phyloP scores from a whole-genome alignment of 2,329 filamentous ascomycete genomes.

The Neofusicoccum sp. region DNA sequence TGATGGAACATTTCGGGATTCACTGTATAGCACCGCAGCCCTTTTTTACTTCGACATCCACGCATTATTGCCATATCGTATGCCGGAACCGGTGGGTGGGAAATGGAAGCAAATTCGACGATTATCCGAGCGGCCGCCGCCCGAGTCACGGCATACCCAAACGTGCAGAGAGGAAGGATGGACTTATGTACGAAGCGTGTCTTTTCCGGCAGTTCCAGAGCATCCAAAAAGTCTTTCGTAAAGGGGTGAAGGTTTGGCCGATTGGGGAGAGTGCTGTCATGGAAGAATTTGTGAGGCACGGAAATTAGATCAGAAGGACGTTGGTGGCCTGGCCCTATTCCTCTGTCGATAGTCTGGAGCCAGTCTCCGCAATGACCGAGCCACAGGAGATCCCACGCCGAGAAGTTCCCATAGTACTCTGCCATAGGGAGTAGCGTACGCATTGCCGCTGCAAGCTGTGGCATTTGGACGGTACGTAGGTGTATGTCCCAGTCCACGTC shows the following conservation, averaged over 20 bases:
- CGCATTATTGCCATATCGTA: conserved; percentile 41
- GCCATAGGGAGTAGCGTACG: conserved; percentile 34
- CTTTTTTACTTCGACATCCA: conserved; percentile 34
- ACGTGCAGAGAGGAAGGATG: conserved; percentile 44
- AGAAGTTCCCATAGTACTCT: conserved; percentile 40
- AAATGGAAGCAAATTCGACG: conserved; percentile 32
- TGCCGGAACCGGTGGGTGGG: conserved; percentile 22
- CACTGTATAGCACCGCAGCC: conserved; percentile 42
- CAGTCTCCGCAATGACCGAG: conserved; percentile 47
- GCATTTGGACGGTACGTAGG: conserved; percentile 43
- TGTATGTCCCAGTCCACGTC: conserved; percentile 48
- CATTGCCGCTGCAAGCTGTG: conserved; percentile 39
- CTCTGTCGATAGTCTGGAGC: conserved; percentile 29
- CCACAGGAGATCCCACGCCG: conserved; percentile 44
- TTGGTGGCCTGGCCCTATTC: conserved; percentile 19
- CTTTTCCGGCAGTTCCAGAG: conserved; percentile 37
- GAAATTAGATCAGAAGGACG: conserved; percentile 29
- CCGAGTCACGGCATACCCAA: conserved; percentile 40
- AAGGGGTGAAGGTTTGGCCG: conserved; percentile 39
- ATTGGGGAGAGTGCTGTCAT: conserved; percentile 37
- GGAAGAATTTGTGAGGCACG: conserved; percentile 34
- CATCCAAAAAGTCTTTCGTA: conserved; percentile 37
- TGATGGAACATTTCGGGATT: conserved; percentile 48
- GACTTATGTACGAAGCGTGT: conserved; percentile 41
- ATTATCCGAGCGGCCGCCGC: conserved; percentile 31